Evolutionary conservation across 2,329 filamentous ascomycete species (phyloP).

Genomic region (Colletotrichum echinochloae): DNA sequence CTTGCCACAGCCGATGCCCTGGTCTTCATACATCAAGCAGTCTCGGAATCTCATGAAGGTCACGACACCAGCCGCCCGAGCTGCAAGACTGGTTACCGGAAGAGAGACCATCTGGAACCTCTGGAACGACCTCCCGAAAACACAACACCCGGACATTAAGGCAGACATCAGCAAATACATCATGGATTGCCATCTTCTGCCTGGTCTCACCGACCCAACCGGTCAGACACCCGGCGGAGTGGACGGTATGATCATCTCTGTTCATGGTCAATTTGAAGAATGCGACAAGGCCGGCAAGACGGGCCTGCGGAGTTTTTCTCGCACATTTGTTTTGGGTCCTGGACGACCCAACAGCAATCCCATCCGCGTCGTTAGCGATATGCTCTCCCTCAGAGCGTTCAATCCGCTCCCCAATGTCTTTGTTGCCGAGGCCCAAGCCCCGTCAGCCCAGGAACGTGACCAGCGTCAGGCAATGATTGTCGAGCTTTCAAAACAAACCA

Average conservation of each 20-base stretch:
- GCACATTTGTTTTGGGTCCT: constrained; percentile 83
- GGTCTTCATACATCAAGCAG: constrained; percentile 80
- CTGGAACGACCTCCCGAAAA: constrained; percentile 78
- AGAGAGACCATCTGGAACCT: constrained; percentile 72
- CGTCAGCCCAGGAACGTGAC: constrained; percentile 59
- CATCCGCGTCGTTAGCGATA: constrained; percentile 83
- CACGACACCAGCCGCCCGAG: constrained; percentile 67
- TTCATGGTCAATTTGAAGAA: constrained; percentile 90
- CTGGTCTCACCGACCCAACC: constrained; percentile 76
- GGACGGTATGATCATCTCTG: constrained; percentile 79
- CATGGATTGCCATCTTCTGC: constrained; percentile 82
- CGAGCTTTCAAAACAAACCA: constrained; percentile 81
- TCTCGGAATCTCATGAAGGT: constrained; percentile 84
- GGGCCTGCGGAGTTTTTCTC: constrained; percentile 82
- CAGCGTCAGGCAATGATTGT: constrained; percentile 73
- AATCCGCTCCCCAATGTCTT: constrained; percentile 61
- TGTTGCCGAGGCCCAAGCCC: constrained; percentile 44
- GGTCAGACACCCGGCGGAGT: constrained; percentile 73
- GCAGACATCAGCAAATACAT: constrained; percentile 79
- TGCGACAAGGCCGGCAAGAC: constrained; percentile 68
- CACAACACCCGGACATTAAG: constrained; percentile 79
- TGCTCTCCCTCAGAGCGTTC: constrained; percentile 79
- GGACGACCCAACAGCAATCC: constrained; percentile 72
- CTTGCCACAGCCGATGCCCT: constrained; percentile 64
- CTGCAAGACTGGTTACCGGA: constrained; percentile 76